Percentiles rank a stretch among this genome's conserved stretches.
phyloP scores from a whole-genome alignment of 1,139 yeast genomes.

The Suhomyces terraborum region DNA sequence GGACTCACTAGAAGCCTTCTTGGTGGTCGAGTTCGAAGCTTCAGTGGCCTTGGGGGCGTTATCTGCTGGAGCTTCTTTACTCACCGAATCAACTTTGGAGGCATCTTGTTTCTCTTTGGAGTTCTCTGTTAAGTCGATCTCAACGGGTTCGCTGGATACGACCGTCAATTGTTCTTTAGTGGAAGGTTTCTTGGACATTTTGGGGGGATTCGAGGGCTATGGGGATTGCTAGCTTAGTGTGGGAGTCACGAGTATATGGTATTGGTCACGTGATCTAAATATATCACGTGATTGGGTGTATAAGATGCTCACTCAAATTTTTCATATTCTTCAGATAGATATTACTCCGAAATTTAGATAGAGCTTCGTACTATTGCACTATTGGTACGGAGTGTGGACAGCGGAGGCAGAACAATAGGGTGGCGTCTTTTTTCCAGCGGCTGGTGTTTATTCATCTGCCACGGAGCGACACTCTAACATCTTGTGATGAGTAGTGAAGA shows the following conservation, averaged over 20 bases:
- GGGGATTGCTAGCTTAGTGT: background rate
- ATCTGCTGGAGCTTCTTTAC: constrained; percentile 6
- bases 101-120: background rate
- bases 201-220: background rate
- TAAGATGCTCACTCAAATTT: constrained; percentile 3
- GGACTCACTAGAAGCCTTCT: background rate
- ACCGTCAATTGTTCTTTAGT: constrained; percentile 26
- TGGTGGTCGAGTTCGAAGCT: background rate
- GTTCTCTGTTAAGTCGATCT: constrained; percentile 14
- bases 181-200: constrained; percentile 14
- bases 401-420: constrained; percentile 55
- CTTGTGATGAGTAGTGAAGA: background rate
- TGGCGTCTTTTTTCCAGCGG: constrained; percentile 5
- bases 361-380: constrained; percentile 52
- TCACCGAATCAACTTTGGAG: background rate
- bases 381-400: constrained; percentile 66
- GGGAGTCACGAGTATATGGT: background rate
- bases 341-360: constrained; percentile 55
- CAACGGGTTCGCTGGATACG: constrained; percentile 40
- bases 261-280: constrained; percentile 2
- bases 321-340: constrained; percentile 26
- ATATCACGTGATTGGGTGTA: constrained; percentile 9
- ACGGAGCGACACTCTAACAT: constrained; percentile 6
- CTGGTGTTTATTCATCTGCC: constrained; percentile 3
- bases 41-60: constrained; percentile 8